These are phyloP conservation scores for Pythium folliculosum DNA, from an alignment of 352 stramenopile genomes.

Conservation along the genomic window DNA sequence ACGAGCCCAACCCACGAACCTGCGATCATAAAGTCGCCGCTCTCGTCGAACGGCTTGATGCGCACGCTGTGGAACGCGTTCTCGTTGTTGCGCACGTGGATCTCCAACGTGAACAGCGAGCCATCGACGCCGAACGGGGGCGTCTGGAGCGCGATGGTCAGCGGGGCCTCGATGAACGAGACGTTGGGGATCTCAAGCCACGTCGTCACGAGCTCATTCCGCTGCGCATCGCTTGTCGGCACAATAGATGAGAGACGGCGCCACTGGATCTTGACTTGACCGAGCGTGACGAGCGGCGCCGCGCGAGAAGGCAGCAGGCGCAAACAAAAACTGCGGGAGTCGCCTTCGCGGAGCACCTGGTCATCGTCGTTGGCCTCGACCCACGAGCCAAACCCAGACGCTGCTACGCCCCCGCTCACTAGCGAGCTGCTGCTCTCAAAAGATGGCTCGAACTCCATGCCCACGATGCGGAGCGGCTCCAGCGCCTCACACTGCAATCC, in stretches of 20 bases:
- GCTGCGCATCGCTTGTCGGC: constrained; percentile 29
- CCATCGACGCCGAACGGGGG: constrained; percentile 78
- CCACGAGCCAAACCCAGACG: constrained; percentile 48
- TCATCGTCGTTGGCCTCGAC: constrained; percentile 13
- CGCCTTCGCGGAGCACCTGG: constrained; percentile 53
- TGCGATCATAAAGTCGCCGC: constrained; percentile 75
- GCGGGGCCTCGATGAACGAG: constrained; percentile 64
- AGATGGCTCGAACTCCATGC: constrained; percentile 53
- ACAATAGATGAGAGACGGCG: constrained; percentile 58
- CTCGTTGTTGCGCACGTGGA: constrained; percentile 77
- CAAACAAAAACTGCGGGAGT: constrained; percentile 65
- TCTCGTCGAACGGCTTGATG: constrained; percentile 71
- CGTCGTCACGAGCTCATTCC: constrained; percentile 65
- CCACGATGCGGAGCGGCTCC: constrained; percentile 55
- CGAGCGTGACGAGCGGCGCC: constrained; percentile 52
- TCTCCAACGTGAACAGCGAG: constrained; percentile 49
- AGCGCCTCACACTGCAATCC: constrained; percentile 51
- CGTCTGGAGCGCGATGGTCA: constrained; percentile 66
- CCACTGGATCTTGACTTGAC: constrained; percentile 63
- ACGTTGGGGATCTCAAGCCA: constrained; percentile 64
- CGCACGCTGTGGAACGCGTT: constrained; percentile 65
- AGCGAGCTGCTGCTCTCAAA: constrained; percentile 20
- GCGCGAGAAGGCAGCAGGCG: constrained; percentile 48
- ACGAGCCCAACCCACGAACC: no score
- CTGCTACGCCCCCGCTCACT: constrained; percentile 26